A percentile compares a stretch with the other conserved stretches of the same genome.
Evolutionary conservation across 2,329 filamentous ascomycete species (phyloP).

Genomic region (Colletotrichum endophyticum): DNA sequence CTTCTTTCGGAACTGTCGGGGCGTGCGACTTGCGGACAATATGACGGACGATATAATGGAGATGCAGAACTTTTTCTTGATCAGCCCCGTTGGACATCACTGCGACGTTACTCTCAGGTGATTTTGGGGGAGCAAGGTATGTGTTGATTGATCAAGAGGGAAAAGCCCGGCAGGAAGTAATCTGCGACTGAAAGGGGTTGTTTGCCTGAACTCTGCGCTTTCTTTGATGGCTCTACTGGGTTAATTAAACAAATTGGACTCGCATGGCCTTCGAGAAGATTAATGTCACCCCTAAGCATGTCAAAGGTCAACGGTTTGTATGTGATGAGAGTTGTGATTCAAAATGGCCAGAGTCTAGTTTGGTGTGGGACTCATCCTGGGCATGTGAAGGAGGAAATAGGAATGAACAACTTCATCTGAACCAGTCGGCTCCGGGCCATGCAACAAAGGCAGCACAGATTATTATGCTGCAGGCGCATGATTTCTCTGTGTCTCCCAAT

Average conservation of each 20-base stretch:
- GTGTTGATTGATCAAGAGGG: rapidly evolving
- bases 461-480: background rate
- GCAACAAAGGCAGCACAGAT: background rate
- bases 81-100: slow-evolving; percentile 32
- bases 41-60: slow-evolving; percentile 42
- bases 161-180: rapidly evolving
- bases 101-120: slow-evolving; percentile 28
- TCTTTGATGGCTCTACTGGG: rapidly evolving
- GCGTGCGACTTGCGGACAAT: slow-evolving; percentile 32
- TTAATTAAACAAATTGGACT: background rate
- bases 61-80: slow-evolving; percentile 35
- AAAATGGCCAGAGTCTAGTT: too few relatives aligned
- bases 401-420: background rate
- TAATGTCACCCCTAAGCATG: background rate
- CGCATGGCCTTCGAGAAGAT: rapidly evolving
- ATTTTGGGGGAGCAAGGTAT: background rate
- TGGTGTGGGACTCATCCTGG: too few relatives aligned
- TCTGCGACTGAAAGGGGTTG: background rate
- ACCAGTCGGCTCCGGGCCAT: rapidly evolving
- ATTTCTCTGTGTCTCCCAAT: background rate
- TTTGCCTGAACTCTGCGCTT: rapidly evolving
- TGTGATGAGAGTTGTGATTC: too few relatives aligned
- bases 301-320: too few relatives aligned
- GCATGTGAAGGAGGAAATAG: too few relatives aligned
- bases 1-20: slow-evolving; percentile 55